A percentile compares a stretch with the other conserved stretches of the same genome.
phyloP scores from a whole-genome alignment of 768 basidiomycete genomes.

The Lactifluus piperatus region DNA sequence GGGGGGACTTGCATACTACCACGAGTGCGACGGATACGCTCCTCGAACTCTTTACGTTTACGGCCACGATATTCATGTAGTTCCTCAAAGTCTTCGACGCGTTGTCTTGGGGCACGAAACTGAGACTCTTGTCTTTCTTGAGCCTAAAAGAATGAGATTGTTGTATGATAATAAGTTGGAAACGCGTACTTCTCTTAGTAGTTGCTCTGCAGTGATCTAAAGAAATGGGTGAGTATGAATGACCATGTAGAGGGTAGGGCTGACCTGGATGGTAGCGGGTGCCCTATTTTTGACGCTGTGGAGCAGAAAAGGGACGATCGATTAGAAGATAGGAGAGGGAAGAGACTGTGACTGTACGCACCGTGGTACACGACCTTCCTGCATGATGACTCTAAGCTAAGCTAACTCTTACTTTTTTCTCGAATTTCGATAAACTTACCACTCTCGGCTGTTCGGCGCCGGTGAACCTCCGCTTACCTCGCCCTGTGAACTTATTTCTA shows the following conservation, averaged over 20 bases:
- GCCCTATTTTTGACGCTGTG: slow-evolving; percentile 90
- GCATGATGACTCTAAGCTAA: slow-evolving; percentile 44
- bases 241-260: slow-evolving; percentile 20
- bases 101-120: slow-evolving; percentile 87
- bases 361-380: slow-evolving; percentile 77
- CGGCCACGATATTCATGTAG: slow-evolving; percentile 84
- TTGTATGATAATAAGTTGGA: background rate
- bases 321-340: background rate
- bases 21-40: slow-evolving; percentile 69
- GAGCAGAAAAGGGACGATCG: background rate
- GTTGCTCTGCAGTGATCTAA: slow-evolving; percentile 97
- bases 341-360: slow-evolving; percentile 25
- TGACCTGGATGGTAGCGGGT: slow-evolving; percentile 84
- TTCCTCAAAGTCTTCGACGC: slow-evolving; percentile 93
- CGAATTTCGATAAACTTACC: background rate
- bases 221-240: slow-evolving; percentile 10
- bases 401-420: background rate
- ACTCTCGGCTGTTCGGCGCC: background rate
- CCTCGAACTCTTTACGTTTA: slow-evolving; percentile 92
- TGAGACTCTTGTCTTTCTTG: slow-evolving; percentile 95
- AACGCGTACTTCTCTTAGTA: slow-evolving; percentile 76
- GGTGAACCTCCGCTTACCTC: too few relatives aligned
- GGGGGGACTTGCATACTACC: slow-evolving; percentile 58
- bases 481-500: slow-evolving; percentile 2
- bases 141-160: slow-evolving; percentile 43